Evolutionary conservation across 768 basidiomycete genomes (phyloP).

Genomic region (Russula olivacea): DNA sequence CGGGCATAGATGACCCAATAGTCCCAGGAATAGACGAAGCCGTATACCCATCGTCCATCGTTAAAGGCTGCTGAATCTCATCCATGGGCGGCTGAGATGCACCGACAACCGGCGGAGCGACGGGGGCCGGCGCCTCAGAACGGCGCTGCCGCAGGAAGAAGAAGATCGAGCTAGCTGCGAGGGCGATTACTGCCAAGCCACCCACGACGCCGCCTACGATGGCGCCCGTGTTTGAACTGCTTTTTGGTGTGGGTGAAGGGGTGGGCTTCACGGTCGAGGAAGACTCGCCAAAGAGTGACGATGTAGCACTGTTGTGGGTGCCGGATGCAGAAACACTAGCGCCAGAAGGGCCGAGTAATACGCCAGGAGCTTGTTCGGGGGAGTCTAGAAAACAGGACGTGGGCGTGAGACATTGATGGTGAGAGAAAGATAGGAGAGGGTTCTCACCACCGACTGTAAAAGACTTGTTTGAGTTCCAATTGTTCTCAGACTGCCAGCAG

Average conservation of each 20-base stretch:
- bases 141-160: background rate
- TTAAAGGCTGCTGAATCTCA: background rate
- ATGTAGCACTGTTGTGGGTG: background rate
- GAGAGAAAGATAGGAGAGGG: no score
- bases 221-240: background rate
- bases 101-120: background rate
- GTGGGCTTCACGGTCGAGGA: background rate
- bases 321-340: background rate
- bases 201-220: background rate
- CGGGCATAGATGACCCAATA: background rate
- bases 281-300: background rate
- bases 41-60: background rate
- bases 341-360: background rate
- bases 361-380: slow-evolving; percentile 3
- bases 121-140: background rate
- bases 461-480: background rate
- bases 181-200: background rate
- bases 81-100: background rate
- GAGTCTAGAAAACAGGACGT: background rate
- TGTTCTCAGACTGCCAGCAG: background rate
- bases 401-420: background rate
- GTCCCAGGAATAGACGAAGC: background rate
- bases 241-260: background rate
- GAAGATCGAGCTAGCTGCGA: background rate
- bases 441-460: background rate